These are phyloP conservation scores for Thymus mandschuricus DNA, from an alignment of 257 asterid species.

Conservation along the genomic window DNA sequence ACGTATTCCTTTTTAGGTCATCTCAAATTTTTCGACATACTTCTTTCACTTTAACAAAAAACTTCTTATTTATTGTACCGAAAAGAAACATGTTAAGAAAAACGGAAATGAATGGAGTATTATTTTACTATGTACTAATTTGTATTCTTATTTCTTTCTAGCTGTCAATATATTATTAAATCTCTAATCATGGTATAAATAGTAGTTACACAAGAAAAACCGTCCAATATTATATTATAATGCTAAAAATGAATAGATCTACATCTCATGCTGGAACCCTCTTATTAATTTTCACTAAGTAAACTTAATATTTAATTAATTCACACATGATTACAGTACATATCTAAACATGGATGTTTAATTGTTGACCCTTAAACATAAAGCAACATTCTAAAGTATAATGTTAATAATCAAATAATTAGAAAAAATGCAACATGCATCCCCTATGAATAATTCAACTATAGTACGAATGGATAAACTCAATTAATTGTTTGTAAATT, in stretches of 20 bases:
- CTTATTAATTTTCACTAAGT: neutral
- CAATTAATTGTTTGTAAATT: neutral
- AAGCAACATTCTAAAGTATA: neutral
- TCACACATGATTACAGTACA: neutral
- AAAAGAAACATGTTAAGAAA: too few species aligned
- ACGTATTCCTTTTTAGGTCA: too few species aligned
- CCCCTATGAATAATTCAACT: neutral
- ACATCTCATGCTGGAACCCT: neutral
- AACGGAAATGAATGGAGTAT: too few species aligned
- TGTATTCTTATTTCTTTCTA: constrained; percentile 8
- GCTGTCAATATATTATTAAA: constrained; percentile 17
- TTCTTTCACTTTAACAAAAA: too few species aligned
- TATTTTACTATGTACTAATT: neutral
- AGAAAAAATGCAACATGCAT: neutral
- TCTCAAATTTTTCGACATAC: too few species aligned
- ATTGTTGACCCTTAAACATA: neutral
- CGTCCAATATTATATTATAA: neutral
- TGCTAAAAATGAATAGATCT: neutral
- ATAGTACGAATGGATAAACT: neutral
- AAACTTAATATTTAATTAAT: neutral
- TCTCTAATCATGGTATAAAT: neutral
- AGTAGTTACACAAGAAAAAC: neutral
- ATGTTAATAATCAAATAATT: neutral
- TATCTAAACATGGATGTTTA: neutral
- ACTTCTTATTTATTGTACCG: too few species aligned